Conservation (phyloP, 2,329 filamentous ascomycete species). For the Monosporascus cannonballus region DNA sequence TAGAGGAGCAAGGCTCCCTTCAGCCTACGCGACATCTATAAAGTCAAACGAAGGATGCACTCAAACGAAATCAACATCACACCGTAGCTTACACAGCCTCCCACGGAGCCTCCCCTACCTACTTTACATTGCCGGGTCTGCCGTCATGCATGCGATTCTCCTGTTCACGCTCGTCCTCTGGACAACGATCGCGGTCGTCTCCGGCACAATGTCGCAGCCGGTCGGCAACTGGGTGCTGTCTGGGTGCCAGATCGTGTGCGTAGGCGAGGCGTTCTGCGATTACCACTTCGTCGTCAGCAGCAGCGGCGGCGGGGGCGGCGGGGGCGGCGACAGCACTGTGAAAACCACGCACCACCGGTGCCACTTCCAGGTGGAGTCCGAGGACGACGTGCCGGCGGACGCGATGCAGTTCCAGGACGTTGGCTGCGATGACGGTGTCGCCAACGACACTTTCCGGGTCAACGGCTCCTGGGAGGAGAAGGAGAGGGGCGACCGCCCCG, state of each 20-base stretch:
- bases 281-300: background rate
- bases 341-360: background rate
- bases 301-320: background rate
- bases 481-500: background rate
- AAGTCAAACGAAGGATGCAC: too few species aligned
- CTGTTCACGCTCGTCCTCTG: background rate
- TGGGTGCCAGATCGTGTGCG: background rate
- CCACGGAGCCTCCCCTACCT: too few species aligned
- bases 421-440: background rate
- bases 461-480: constrained; percentile 2
- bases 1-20: too few species aligned
- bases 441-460: background rate
- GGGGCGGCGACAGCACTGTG: background rate
- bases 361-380: background rate
- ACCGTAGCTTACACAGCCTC: too few species aligned
- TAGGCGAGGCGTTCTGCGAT: background rate
- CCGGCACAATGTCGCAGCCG: background rate
- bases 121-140: background rate
- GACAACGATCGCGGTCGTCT: background rate
- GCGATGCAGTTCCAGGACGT: background rate
- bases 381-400: background rate
- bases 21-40: too few species aligned
- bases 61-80: too few species aligned
- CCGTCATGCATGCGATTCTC: background rate
- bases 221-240: background rate